These are phyloP conservation scores for Aspergillus sp. DNA, from an alignment of 2,329 filamentous ascomycete genomes.

Conservation along the genomic window DNA sequence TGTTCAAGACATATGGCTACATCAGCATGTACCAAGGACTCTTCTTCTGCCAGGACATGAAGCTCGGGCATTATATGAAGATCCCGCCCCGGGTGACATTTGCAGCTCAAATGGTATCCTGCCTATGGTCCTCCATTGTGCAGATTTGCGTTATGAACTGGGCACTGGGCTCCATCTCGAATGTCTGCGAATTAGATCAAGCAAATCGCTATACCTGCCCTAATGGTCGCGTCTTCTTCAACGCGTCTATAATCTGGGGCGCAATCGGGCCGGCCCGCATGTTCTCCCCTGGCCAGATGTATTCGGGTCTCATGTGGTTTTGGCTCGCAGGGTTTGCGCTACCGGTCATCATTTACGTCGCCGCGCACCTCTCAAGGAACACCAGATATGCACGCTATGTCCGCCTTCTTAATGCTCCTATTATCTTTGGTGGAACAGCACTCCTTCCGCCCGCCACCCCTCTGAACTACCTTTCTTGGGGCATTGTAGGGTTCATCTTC, in stretches of 20 bases:
- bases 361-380: slow-evolving; percentile 50
- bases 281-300: slow-evolving; percentile 64
- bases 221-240: slow-evolving; percentile 63
- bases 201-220: slow-evolving; percentile 62
- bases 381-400: slow-evolving; percentile 58
- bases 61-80: slow-evolving; percentile 68
- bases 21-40: slow-evolving; percentile 67
- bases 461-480: slow-evolving; percentile 71
- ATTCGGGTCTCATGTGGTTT: slow-evolving; percentile 67
- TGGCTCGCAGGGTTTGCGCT: slow-evolving; percentile 66
- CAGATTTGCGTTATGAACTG: slow-evolving; percentile 49
- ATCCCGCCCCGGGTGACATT: slow-evolving; percentile 54
- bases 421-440: slow-evolving; percentile 66
- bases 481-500: slow-evolving; percentile 65
- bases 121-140: slow-evolving; percentile 51
- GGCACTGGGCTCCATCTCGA: slow-evolving; percentile 57
- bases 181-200: slow-evolving; percentile 62
- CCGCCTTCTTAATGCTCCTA: slow-evolving; percentile 66
- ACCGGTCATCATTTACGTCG: slow-evolving; percentile 62
- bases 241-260: slow-evolving; percentile 70
- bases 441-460: slow-evolving; percentile 68
- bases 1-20: slow-evolving; percentile 75
- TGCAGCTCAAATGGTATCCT: slow-evolving; percentile 51
- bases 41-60: slow-evolving; percentile 65
- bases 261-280: slow-evolving; percentile 70